Evolutionary conservation across 768 basidiomycete species (phyloP), one percentile per base, ranked within the genome.

Genomic region (Clitopilus passeckerianus): DNA sequence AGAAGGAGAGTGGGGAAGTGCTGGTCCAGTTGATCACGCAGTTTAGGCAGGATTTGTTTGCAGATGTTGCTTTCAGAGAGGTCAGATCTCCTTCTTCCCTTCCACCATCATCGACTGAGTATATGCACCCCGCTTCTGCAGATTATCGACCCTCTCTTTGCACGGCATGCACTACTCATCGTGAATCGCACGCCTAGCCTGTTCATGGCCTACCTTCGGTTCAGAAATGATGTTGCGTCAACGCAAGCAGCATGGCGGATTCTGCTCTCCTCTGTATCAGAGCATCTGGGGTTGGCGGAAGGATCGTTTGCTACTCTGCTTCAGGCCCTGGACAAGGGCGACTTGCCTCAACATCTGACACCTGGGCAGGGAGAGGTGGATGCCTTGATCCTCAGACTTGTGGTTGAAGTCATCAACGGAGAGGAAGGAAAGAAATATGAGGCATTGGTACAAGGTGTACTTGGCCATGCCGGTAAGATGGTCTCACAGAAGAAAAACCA

Each of bases 21-120:
- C 67, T 86, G 27, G 72, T 79, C 14, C 72, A 71, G 37, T 69
- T 87, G 34, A 64, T 90, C 43, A 74, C 78, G 9, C 72, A 76
- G 5, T 89, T 90, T 60, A 81, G 81, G 1, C 69, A 75, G 6
- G 70, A 74, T 0, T 64, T 90, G 14, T 86, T 87, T 59, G 60
- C 70, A 1, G 76, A 85, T 41, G 62, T 35, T 5, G 61, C 66
- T 6, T 74, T 85, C 50, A 66, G 80, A 5, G 62, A 74, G 67
- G 86, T 87, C 64, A 44, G 30, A 23, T 33, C 3, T 22, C 15
- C n/a, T 16, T 58, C 57, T 15, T 15, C 30, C n/a, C 43, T 30
- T 41, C 10, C 61, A 20, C 61, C 34, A 14, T 10, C 27, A 34
- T 15, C 27, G 3, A 22, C 27, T 53, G 34, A 7, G 3, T 41